Base-by-base conservation (phyloP, 352 stramenopile species). In the Phytophthora sojae region DNA sequence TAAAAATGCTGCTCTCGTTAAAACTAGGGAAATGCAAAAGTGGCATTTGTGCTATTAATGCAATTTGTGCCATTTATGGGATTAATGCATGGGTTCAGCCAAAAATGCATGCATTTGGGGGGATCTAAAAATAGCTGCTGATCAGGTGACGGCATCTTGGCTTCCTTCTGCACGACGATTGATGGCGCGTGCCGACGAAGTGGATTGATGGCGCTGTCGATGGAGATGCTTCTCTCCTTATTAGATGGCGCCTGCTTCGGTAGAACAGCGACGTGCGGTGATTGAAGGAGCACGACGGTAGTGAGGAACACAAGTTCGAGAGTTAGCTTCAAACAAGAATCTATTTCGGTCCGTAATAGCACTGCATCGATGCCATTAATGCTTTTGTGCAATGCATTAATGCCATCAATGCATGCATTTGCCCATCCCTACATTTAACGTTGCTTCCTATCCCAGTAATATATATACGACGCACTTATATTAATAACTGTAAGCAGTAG, bases 11-110 rank as follows among this genome's bases (percentile, higher is more conserved):
- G n/a, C n/a, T n/a, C n/a, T n/a, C n/a, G n/a, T n/a, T n/a, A n/a
- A n/a, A n/a, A n/a, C n/a, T 29, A 29, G 52, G 52, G 52, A 53
- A 80, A 26, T 17, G 65, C 73, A 57, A 75, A 67, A 19, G 65
- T 68, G 25, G 58, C 52, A 45, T 58, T 58, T 4, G 21, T 50
- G 54, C 32, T 32, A 60, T 58, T 58, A 45, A 44, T 44, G 52
- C 29, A 26, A 45, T 17, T 26, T 14, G 23, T 56, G 50, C 50
- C 52, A 58, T 58, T 58, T 47, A 9, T 29, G 15, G 52, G 29
- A 58, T 58, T 45, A 42, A 17, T 45, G 52, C 52, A 42, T 58
- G 11, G 19, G 4, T 58, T 58, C 17, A 45, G 9, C 26, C 29
- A 26, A 45, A 58, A 58, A 35, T 21, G 23, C 50, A 56, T 56